Conservation (phyloP, 495 filamentous ascomycete genomes). For the Podospora pseudocomata region DNA sequence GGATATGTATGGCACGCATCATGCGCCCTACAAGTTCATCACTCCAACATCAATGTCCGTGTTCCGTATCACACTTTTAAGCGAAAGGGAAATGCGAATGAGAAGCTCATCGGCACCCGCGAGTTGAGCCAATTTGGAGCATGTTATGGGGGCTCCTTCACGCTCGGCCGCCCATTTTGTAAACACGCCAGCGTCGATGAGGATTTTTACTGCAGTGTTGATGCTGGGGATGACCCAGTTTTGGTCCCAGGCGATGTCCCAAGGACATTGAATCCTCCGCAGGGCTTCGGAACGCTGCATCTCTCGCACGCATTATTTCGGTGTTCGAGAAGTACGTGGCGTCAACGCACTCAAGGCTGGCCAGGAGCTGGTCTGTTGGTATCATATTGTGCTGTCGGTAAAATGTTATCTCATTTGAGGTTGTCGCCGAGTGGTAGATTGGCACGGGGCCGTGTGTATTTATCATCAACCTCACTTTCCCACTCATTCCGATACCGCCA, state of each 20-base stretch:
- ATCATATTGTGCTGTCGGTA: constrained; percentile 2
- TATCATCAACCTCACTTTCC: too few species aligned
- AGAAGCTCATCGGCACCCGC: constrained; percentile 18
- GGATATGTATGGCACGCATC: constrained; percentile 10
- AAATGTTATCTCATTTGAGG: too few species aligned
- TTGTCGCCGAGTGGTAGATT: too few species aligned
- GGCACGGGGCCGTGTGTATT: too few species aligned
- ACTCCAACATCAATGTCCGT: too few species aligned
- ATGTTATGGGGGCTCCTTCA: constrained; percentile 21
- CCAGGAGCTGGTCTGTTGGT: constrained; percentile 7
- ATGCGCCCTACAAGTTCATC: neutral
- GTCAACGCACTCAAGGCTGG: constrained; percentile 4
- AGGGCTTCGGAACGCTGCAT: constrained; percentile 10
- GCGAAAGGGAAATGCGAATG: neutral
- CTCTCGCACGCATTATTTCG: constrained; percentile 8
- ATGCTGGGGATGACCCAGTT: constrained; percentile 9
- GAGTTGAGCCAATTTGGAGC: constrained; percentile 22
- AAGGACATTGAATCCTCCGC: constrained; percentile 10
- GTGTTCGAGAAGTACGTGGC: constrained; percentile 6
- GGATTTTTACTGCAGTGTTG: constrained; percentile 20
- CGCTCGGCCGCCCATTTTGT: constrained; percentile 25
- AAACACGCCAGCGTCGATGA: constrained; percentile 30
- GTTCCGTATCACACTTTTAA: neutral
- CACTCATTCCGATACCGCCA: too few species aligned
- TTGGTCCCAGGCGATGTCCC: constrained; percentile 17